Percentiles rank a stretch among this genome's conserved stretches.
phyloP scores from a whole-genome alignment of 805 yeast genomes.

The Spathaspora girioi region DNA sequence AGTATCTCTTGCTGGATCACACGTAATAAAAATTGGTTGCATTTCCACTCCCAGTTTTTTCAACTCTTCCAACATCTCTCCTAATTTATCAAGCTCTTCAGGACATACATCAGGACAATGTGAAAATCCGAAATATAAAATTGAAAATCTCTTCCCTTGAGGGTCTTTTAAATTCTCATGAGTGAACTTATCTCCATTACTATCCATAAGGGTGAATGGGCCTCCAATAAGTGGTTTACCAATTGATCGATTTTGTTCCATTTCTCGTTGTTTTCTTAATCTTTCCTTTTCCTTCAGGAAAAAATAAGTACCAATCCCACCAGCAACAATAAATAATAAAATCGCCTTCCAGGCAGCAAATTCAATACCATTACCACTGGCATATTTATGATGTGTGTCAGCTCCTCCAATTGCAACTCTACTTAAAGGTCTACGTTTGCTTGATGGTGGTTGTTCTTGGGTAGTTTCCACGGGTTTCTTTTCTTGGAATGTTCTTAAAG shows the following conservation, averaged over 20 bases:
- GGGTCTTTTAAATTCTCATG: constrained; percentile 66
- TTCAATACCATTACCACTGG: constrained; percentile 50
- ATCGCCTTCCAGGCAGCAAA: constrained; percentile 86
- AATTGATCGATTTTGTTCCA: constrained; percentile 79
- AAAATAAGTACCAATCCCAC: constrained; percentile 67
- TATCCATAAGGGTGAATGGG: constrained; percentile 70
- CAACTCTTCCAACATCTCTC: constrained; percentile 62
- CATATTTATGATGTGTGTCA: constrained; percentile 29
- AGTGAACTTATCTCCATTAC: constrained; percentile 70
- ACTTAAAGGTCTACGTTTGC: constrained; percentile 55
- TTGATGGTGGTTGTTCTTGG: neutral
- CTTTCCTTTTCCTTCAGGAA: constrained; percentile 76
- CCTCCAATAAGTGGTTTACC: constrained; percentile 96
- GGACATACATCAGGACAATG: constrained; percentile 99
- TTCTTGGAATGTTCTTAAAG: neutral
- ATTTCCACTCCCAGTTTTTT: constrained; percentile 55
- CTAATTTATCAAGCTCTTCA: constrained; percentile 91
- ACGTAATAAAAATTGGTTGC: constrained; percentile 89
- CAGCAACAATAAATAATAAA: constrained; percentile 59
- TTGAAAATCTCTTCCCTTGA: constrained; percentile 56
- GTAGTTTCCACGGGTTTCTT: neutral
- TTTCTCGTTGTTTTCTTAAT: constrained; percentile 69
- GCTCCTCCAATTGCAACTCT: constrained; percentile 75
- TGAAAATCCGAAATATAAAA: constrained; percentile 94
- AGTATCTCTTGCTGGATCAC: constrained; percentile 94